phyloP scores from a whole-genome alignment of 1,284 basidiomycete species.

The Porodaedalea pini region DNA sequence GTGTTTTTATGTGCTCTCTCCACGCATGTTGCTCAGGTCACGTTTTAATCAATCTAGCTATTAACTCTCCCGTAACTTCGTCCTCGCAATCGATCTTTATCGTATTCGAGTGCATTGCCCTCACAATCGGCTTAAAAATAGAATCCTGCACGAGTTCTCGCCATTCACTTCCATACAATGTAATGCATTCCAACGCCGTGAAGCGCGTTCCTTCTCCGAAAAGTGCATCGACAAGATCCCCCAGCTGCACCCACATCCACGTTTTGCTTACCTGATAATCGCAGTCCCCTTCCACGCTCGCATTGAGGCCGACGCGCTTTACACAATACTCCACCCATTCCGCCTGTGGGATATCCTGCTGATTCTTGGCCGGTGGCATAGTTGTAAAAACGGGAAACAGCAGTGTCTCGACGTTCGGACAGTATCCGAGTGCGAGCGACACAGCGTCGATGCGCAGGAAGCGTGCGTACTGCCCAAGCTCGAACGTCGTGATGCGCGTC shows the following conservation, averaged over 20 bases:
- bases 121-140: neutral
- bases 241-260: neutral
- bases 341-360: neutral
- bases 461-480: neutral
- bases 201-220: neutral
- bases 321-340: neutral
- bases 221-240: neutral
- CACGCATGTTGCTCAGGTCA: neutral
- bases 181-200: neutral
- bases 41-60: neutral
- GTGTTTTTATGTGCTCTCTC: neutral
- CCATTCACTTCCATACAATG: slow-evolving; percentile 6
- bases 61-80: neutral
- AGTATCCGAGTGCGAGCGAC: neutral
- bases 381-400: slow-evolving; percentile 3
- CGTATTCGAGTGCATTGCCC: neutral
- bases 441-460: neutral
- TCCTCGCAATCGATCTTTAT: neutral
- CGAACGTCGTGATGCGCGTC: neutral
- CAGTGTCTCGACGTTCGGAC: neutral
- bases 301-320: neutral
- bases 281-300: neutral
- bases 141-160: neutral
- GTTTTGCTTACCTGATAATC: neutral
- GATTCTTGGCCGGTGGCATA: slow-evolving; percentile 2